Evolutionary conservation across 306 rosid species (phyloP).

Genomic region (Medicago ruthenica): DNA sequence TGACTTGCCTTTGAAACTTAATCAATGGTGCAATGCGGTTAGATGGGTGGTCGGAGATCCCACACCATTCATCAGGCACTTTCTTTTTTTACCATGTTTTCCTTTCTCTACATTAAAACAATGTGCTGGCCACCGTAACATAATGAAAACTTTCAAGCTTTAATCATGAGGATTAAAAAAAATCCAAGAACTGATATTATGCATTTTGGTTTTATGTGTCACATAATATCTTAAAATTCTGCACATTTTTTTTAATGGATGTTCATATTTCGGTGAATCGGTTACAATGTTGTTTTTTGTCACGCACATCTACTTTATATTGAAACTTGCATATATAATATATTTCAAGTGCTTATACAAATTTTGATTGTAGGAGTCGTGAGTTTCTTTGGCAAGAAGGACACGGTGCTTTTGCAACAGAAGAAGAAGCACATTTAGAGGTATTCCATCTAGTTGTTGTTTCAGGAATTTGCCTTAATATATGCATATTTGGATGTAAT

Average conservation of each 20-base stretch:
- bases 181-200: neutral
- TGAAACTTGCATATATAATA: constrained; percentile 12
- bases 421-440: constrained; percentile 90
- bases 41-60: constrained; percentile 98
- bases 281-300: constrained; percentile 2
- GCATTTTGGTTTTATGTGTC: neutral
- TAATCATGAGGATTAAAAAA: constrained; percentile 54
- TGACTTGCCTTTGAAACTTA: constrained; percentile 88
- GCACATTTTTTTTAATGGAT: constrained; percentile 14
- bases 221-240: neutral
- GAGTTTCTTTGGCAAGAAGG: constrained; percentile 99
- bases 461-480: constrained; percentile 30
- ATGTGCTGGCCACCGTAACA: constrained; percentile 16
- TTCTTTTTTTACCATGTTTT: constrained; percentile 12
- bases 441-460: constrained; percentile 46
- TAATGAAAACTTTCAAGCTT: neutral
- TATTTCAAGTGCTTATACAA: constrained; percentile 4
- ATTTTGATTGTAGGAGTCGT: constrained; percentile 74
- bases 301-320: neutral
- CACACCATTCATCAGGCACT: constrained; percentile 90
- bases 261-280: constrained; percentile 23
- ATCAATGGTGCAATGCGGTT: constrained; percentile 99
- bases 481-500: constrained; percentile 3
- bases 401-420: constrained; percentile 93
- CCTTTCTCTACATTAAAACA: neutral